Percentiles rank a stretch among this genome's conserved stretches.
Conservation (phyloP, 176 grass and related monocot genomes). For the Cymbopogon citratus region DNA sequence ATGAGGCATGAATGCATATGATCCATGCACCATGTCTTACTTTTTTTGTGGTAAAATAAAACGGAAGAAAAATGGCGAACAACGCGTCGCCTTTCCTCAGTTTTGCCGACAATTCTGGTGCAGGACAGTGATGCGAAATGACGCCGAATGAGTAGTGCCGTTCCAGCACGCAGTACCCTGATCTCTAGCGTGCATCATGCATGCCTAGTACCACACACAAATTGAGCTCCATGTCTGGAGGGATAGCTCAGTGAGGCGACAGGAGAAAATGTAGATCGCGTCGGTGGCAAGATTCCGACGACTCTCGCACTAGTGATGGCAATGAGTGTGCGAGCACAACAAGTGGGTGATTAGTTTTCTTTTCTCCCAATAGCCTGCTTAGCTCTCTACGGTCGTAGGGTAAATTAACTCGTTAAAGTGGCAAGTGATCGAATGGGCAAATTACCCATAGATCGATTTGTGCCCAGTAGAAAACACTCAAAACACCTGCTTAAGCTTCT, state of each 20-base stretch:
- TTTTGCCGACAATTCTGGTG: constrained; percentile 1
- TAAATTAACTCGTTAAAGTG: neutral
- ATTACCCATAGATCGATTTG: neutral
- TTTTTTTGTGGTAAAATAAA: neutral
- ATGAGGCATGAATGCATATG: too few species aligned
- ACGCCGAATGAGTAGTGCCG: constrained; percentile 4
- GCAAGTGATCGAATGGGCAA: neutral
- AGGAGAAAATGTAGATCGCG: neutral
- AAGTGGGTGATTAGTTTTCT: neutral
- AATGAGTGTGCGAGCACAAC: constrained; percentile 8
- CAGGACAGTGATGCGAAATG: neutral
- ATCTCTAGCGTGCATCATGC: neutral
- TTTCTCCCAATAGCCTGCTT: neutral
- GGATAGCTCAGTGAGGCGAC: too few species aligned
- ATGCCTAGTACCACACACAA: neutral
- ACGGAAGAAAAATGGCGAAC: neutral
- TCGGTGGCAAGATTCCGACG: constrained; percentile 13
- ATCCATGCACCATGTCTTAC: too few species aligned
- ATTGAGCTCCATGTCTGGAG: too few species aligned
- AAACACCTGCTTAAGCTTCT: too few species aligned
- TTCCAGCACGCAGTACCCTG: neutral
- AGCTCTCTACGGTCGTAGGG: too few species aligned
- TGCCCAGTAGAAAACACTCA: neutral
- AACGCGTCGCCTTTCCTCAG: neutral
- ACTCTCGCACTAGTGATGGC: neutral